phyloP scores from a whole-genome alignment of 495 filamentous ascomycete species.

The Penicillium simplicissimum region DNA sequence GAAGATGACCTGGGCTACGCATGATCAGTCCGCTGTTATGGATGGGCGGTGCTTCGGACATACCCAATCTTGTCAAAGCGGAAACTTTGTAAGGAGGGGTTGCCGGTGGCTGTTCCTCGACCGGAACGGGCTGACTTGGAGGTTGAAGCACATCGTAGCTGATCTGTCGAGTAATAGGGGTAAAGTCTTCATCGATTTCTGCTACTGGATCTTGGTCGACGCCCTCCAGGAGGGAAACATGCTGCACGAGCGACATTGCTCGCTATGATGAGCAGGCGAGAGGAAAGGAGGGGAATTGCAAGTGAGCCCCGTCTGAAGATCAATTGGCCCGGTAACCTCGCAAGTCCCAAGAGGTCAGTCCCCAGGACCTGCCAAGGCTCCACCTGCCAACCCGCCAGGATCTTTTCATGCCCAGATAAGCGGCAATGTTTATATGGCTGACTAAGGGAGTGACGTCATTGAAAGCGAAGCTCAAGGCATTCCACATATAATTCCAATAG shows the following conservation, averaged over 20 bases:
- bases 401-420: background rate
- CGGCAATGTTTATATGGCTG: background rate
- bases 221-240: slow-evolving; percentile 43
- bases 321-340: background rate
- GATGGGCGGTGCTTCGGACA: background rate
- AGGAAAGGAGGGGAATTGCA: background rate
- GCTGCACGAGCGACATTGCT: slow-evolving; percentile 46
- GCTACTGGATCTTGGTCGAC: slow-evolving; percentile 37
- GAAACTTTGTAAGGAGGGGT: slow-evolving; percentile 19
- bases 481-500: too few relatives aligned
- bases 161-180: slow-evolving; percentile 14
- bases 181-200: slow-evolving; percentile 16
- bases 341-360: too few relatives aligned
- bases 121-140: slow-evolving; percentile 5
- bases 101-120: slow-evolving; percentile 8
- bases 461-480: background rate
- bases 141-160: slow-evolving; percentile 22
- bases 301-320: background rate
- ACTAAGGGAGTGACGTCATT: background rate
- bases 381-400: background rate
- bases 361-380: background rate
- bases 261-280: slow-evolving; percentile 22
- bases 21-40: background rate
- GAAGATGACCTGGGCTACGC: slow-evolving; percentile 18
- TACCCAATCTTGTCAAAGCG: slow-evolving; percentile 15